Percentiles rank a stretch among this genome's conserved stretches.
Evolutionary conservation across 148 eudicot species (phyloP).

Genomic region (Tetragonia tetragonoides): DNA sequence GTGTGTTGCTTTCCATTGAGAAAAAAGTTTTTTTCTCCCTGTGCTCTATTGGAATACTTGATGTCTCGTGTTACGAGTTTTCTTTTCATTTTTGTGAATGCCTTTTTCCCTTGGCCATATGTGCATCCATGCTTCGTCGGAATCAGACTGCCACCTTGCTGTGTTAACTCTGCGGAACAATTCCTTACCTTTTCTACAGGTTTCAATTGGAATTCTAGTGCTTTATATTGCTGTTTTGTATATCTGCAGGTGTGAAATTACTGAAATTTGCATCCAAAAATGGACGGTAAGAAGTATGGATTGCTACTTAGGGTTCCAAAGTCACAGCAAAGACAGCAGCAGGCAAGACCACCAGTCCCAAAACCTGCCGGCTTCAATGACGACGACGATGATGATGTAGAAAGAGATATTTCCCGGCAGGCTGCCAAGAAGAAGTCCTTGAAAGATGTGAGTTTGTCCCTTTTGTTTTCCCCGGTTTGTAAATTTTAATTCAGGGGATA

Average conservation of each 20-base stretch:
- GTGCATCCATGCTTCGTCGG: no score
- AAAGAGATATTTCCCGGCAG: constrained; percentile 78
- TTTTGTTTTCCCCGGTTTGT: background rate
- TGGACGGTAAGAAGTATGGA: constrained; percentile 53
- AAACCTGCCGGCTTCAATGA: constrained; percentile 48
- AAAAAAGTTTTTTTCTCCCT: no score
- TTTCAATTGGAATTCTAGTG: background rate
- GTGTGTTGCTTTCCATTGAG: no score
- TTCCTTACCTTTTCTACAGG: background rate
- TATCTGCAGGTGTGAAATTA: background rate
- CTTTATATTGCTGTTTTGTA: background rate
- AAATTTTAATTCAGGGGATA: background rate
- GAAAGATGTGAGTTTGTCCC: constrained; percentile 45
- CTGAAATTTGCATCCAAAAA: background rate
- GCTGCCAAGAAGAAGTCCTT: constrained; percentile 73
- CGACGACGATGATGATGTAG: constrained; percentile 72
- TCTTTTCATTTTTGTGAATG: no score
- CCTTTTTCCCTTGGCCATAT: no score
- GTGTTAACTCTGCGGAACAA: no score
- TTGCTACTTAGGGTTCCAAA: constrained; percentile 72
- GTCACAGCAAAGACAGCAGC: constrained; percentile 56
- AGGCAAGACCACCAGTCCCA: constrained; percentile 39
- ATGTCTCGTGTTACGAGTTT: no score
- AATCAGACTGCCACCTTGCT: no score
- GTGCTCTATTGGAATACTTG: no score